Conservation (phyloP, 257 asterid species). For the Linderniella brevidens region DNA sequence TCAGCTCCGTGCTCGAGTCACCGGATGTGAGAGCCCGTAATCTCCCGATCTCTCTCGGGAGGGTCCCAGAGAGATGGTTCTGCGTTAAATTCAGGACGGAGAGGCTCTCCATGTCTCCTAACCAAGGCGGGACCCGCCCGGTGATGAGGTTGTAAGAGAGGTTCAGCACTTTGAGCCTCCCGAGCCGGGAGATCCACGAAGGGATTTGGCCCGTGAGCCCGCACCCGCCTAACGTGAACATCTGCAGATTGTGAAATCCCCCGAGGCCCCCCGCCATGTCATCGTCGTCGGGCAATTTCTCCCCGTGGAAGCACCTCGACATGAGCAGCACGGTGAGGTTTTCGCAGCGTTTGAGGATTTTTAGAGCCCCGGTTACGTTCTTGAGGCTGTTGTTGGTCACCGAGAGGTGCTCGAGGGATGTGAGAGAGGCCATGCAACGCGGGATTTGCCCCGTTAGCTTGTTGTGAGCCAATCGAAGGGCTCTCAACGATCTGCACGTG, state of each 20-base stretch:
- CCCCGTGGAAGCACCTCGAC: constrained; percentile 32
- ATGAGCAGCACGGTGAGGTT: constrained; percentile 29
- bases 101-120: constrained; percentile 29
- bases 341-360: constrained; percentile 21
- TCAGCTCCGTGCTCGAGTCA: constrained; percentile 21
- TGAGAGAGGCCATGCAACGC: constrained; percentile 23
- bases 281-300: constrained; percentile 19
- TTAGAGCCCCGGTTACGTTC: constrained; percentile 21
- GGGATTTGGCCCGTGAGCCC: constrained; percentile 29
- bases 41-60: constrained; percentile 21
- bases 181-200: constrained; percentile 17
- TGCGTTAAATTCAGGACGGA: constrained; percentile 24
- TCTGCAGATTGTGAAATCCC: constrained; percentile 26
- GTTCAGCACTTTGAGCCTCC: constrained; percentile 27
- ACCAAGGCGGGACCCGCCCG: constrained; percentile 32
- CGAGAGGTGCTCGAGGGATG: constrained; percentile 20
- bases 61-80: constrained; percentile 19
- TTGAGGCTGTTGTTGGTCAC: constrained; percentile 22
- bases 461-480: constrained; percentile 32
- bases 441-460: constrained; percentile 24
- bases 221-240: constrained; percentile 31
- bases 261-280: constrained; percentile 9
- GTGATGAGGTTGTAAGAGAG: constrained; percentile 26
- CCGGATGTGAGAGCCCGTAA: constrained; percentile 23
- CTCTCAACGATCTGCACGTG: constrained; percentile 23